Base-by-base conservation (phyloP, 805 yeast genomes). In the Saccharomycopsis olivae region DNA sequence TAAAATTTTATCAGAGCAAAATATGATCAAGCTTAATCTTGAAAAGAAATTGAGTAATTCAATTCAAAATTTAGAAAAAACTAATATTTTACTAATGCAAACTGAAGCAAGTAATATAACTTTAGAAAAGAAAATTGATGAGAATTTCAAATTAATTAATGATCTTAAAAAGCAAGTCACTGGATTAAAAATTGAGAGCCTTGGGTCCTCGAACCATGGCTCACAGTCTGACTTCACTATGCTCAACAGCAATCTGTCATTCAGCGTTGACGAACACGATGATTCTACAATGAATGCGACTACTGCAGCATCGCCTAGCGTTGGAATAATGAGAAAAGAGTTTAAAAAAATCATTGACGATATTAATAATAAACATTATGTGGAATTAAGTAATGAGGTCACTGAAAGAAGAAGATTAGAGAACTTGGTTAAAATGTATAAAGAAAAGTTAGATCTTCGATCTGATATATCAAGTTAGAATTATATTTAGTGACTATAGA, bases 321-420 rank as follows among this genome's bases (percentile, higher is more conserved):
- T 36, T n/a, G 48, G 48, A 5, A 45, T 45, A 19, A 45, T 39
- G 42, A 29, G 40, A 30, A 35, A 20, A 63, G 47, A 43, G 36
- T 46, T 46, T 23, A 43, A 40, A 19, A 39, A 40, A 27, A 43
- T 46, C 10, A 40, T 67, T 18, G 55, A 59, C 29, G 69, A 64
- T 36, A 61, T 66, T 28, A 71, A 66, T 43, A 69, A 66, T 43
- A 68, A 64, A 41, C 65, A 66, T 47, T 70, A 63, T 47, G 51
- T 62, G 4, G 70, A 66, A 47, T 53, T 67, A 38, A 53, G 56
- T 35, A 64, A 64, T 45, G 71, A 67, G 49, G 56, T 67, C 31
- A 49, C 60, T 14, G 56, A 54, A 44, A 52, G 67, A 43, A 55
- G 62, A 37, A 55, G 60, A 40, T 51, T 65, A 20, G 48, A 44